Conservation (phyloP, 108 stramenopile genomes). For the Nitzschia sp. region DNA sequence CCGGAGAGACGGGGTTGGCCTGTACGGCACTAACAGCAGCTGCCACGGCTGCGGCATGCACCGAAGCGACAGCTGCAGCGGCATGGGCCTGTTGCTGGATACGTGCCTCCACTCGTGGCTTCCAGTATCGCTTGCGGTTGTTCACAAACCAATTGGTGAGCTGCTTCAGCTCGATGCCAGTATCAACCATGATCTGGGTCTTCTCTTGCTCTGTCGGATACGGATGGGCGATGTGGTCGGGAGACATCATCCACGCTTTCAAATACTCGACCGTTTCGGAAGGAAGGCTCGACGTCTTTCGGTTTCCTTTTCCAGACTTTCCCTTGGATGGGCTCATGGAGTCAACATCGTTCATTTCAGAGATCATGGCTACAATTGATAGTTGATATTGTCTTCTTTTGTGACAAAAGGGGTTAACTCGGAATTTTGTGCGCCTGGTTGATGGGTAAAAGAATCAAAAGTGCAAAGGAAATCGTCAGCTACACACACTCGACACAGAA, state of each 20-base stretch:
- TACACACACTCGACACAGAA: not conserved
- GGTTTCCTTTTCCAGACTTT: not conserved
- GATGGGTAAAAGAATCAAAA: not conserved
- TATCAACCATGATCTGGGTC: slow-evolving; percentile 83
- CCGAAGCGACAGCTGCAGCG: slow-evolving; percentile 21
- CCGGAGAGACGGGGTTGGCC: slow-evolving; percentile 18
- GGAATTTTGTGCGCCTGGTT: not conserved
- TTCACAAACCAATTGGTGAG: slow-evolving; percentile 95
- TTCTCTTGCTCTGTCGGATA: slow-evolving; percentile 94
- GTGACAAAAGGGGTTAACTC: not conserved
- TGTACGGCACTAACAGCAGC: not conserved
- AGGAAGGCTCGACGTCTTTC: slow-evolving; percentile 70
- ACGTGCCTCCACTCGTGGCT: slow-evolving; percentile 80
- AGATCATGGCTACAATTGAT: too few species aligned
- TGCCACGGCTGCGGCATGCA: slow-evolving; percentile 17
- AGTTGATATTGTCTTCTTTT: not conserved
- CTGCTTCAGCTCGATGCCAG: slow-evolving; percentile 89
- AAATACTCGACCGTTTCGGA: slow-evolving; percentile 86
- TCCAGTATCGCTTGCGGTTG: slow-evolving; percentile 91
- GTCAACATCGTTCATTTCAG: not conserved
- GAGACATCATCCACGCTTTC: slow-evolving; percentile 91
- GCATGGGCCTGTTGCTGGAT: slow-evolving; percentile 52
- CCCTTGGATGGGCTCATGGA: not conserved
- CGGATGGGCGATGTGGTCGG: slow-evolving; percentile 89
- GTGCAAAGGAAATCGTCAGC: not conserved